Base-by-base conservation (phyloP, 2,329 filamentous ascomycete genomes). In the Pyricularia grisea region DNA sequence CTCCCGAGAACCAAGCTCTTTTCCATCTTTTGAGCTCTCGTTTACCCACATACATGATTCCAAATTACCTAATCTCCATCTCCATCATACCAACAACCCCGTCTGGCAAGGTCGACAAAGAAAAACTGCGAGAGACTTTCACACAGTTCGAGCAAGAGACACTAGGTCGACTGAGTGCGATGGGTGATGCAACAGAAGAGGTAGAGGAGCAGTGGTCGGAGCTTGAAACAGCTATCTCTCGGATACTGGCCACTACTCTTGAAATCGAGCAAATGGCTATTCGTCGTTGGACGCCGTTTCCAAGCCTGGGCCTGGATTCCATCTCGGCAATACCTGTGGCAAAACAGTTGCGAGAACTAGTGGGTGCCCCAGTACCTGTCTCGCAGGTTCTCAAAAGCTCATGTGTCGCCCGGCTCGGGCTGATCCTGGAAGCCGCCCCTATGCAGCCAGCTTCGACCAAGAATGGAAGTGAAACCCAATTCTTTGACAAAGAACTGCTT, bases 231-330 rank as follows among this genome's bases (percentile, higher is more conserved):
- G 71, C 75, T 0, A 81, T 96, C 68, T 86, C 86, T 0, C 71
- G 80, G 0, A 79, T 84, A 1, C 78, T 96, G 7, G 80, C 85
- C 0, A 73, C 81, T 5, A 79, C 84, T 0, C 81, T 90, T 1
- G 75, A 79, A 0, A 75, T 87, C 0, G 74, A 84, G 0, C 69
- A 75, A 3, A 73, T 76, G 0, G 78, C 81, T 0, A 81, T 97
- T 55, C 80, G 78, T 11, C 85, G 86, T 36, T 89, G 88, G 79
- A 90, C 88, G 0, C 92, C 93, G 0, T 90, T 97, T 70, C 88
- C 90, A 69, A 87, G 85, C n/a, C 77, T 97, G 2, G 94, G 94
- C 0, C 77, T 97, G 6, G 93, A 97, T 75, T 97, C 93, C 0
- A 87, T 97, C 30, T 91, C 90, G 9, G 92, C 92, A 0, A 96